These are phyloP conservation scores for Calonectria henricotiae DNA, from an alignment of 2,329 filamentous ascomycete genomes.

Conservation along the genomic window DNA sequence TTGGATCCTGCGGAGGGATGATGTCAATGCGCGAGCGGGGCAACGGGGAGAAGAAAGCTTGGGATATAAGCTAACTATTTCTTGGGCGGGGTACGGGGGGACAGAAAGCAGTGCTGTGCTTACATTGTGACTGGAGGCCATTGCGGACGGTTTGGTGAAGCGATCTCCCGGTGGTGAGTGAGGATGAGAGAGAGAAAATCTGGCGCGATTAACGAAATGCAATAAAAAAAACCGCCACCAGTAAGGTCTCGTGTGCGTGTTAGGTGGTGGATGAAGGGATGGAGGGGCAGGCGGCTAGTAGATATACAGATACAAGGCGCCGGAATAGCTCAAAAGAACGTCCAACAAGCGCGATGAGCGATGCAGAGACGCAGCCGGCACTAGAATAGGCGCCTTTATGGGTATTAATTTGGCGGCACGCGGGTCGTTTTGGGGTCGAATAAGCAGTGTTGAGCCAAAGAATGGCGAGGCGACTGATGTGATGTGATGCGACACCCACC, in stretches of 20 bases:
- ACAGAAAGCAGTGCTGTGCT: constrained; percentile 25
- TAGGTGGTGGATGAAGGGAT: constrained; percentile 12
- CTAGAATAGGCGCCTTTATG: constrained; percentile 22
- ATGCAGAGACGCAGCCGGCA: constrained; percentile 27
- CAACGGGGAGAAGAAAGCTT: constrained; percentile 16
- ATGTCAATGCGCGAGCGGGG: constrained; percentile 37
- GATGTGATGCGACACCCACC: constrained; percentile 24
- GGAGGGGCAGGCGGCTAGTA: constrained; percentile 31
- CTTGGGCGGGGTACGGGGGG: not conserved
- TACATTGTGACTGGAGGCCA: constrained; percentile 57
- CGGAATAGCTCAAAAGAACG: constrained; percentile 11
- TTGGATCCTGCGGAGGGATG: constrained; percentile 68
- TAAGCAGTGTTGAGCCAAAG: constrained; percentile 32
- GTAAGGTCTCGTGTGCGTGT: not conserved
- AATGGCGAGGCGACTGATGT: constrained; percentile 14
- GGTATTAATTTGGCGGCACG: constrained; percentile 33
- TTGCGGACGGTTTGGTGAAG: constrained; percentile 36
- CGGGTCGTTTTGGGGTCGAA: constrained; percentile 33
- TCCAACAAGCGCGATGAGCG: constrained; percentile 49
- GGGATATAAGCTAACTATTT: constrained; percentile 37
- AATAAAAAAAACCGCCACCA: constrained; percentile 26
- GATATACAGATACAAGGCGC: constrained; percentile 32
- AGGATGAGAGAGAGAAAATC: not conserved
- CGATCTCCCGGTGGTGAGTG: not conserved
- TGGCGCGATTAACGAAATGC: constrained; percentile 16